phyloP scores from a whole-genome alignment of 805 yeast species.

The Zygosaccharomyces rouxii region DNA sequence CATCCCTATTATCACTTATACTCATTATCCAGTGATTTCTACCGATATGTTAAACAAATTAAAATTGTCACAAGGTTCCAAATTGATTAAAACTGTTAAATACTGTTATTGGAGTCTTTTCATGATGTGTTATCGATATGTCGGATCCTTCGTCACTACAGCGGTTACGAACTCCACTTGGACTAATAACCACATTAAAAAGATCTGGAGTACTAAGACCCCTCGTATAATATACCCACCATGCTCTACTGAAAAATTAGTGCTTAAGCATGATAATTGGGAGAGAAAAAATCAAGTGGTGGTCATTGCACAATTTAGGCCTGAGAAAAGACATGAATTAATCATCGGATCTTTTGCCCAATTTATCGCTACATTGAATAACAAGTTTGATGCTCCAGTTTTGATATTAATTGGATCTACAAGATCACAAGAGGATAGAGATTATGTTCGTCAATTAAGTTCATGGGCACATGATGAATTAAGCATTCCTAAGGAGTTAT shows the following conservation, averaged over 20 bases:
- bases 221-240: constrained; percentile 76
- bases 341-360: constrained; percentile 59
- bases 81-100: constrained; percentile 36
- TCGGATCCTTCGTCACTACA: constrained; percentile 63
- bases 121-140: constrained; percentile 56
- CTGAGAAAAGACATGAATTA: constrained; percentile 85
- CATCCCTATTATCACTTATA: constrained; percentile 79
- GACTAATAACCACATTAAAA: constrained; percentile 73
- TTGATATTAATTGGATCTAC: constrained; percentile 81
- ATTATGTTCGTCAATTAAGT: constrained; percentile 50
- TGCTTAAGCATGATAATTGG: constrained; percentile 25
- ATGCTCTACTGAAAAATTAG: constrained; percentile 63
- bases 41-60: constrained; percentile 76
- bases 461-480: constrained; percentile 39
- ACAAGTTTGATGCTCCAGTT: constrained; percentile 40
- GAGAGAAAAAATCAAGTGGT: constrained; percentile 38
- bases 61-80: constrained; percentile 20
- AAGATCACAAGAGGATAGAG: constrained; percentile 61
- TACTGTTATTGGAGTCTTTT: constrained; percentile 68
- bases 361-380: constrained; percentile 38
- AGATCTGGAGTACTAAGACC: constrained; percentile 54
- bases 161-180: constrained; percentile 83
- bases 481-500: constrained; percentile 39
- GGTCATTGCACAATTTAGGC: constrained; percentile 83
- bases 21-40: constrained; percentile 93